phyloP scores from a whole-genome alignment of 768 basidiomycete genomes.

The Mycena rosella region DNA sequence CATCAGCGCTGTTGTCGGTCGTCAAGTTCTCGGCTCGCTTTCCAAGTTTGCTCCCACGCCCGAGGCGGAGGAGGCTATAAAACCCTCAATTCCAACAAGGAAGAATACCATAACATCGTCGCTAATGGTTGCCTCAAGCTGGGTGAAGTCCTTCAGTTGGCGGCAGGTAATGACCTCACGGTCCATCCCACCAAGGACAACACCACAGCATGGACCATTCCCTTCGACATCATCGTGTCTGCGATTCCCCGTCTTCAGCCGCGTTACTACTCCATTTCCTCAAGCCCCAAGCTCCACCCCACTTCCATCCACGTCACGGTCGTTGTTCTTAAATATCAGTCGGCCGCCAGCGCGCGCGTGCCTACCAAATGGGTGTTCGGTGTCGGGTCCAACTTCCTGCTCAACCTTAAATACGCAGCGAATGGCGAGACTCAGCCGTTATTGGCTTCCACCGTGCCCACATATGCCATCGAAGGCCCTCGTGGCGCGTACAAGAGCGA shows the following conservation, averaged over 20 bases:
- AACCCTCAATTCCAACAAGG: constrained; percentile 88
- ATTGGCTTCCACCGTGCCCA: constrained; percentile 63
- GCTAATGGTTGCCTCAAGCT: constrained; percentile 89
- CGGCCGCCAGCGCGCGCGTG: constrained; percentile 65
- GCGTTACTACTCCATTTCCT: constrained; percentile 98
- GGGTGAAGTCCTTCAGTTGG: constrained; percentile 92
- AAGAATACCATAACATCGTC: constrained; percentile 83
- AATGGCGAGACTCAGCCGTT: constrained; percentile 69
- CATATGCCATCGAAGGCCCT: constrained; percentile 92
- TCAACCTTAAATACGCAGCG: constrained; percentile 88
- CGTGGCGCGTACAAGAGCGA: constrained; percentile 84
- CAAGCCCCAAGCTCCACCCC: constrained; percentile 93
- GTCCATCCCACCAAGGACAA: constrained; percentile 73
- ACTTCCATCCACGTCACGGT: constrained; percentile 93
- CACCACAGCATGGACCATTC: constrained; percentile 90
- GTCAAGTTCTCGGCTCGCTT: constrained; percentile 90
- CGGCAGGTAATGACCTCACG: constrained; percentile 81
- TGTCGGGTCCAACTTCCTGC: constrained; percentile 94
- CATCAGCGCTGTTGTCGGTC: constrained; percentile 93
- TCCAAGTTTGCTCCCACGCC: constrained; percentile 90
- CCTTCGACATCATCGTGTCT: constrained; percentile 97
- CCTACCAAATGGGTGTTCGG: constrained; percentile 83
- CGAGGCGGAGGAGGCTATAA: constrained; percentile 81
- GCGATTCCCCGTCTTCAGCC: constrained; percentile 95
- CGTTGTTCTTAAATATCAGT: constrained; percentile 95